Conservation (phyloP, 1,284 basidiomycete species). For the Volvariella surrecta region DNA sequence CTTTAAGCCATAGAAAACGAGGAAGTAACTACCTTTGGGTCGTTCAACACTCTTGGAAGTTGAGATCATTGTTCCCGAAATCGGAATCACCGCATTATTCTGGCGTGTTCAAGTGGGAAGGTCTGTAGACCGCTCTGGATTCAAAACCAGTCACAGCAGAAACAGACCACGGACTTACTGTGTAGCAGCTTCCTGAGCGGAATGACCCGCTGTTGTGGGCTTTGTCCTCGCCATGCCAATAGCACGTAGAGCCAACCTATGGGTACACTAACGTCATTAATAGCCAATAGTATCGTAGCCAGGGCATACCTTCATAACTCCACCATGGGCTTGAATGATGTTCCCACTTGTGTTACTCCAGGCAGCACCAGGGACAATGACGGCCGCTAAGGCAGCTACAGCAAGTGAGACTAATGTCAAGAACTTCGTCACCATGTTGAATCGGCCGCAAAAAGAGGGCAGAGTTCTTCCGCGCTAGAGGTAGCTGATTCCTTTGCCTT, state of each 20-base stretch:
- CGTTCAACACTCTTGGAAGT: constrained; percentile 53
- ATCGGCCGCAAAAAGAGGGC: no score
- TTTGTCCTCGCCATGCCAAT: constrained; percentile 64
- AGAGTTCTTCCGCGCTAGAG: no score
- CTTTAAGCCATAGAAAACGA: constrained; percentile 1
- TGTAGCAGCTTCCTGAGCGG: constrained; percentile 53
- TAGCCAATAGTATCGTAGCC: neutral
- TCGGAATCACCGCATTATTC: constrained; percentile 46
- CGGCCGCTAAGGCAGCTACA: constrained; percentile 19
- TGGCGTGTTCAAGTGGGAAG: constrained; percentile 49
- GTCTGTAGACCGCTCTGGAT: constrained; percentile 35
- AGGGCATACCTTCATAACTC: constrained; percentile 39
- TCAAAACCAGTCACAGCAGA: neutral
- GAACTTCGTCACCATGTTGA: constrained; percentile 1
- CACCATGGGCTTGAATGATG: constrained; percentile 58
- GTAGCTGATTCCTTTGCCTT: no score
- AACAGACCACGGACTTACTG: constrained; percentile 20
- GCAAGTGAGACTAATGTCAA: constrained; percentile 9
- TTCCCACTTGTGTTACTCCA: constrained; percentile 58
- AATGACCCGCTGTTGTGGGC: constrained; percentile 46
- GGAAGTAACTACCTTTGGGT: constrained; percentile 41
- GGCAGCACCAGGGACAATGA: constrained; percentile 55
- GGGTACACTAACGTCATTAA: neutral
- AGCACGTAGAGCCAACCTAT: constrained; percentile 48
- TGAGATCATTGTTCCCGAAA: constrained; percentile 47